These are phyloP conservation scores for Wallacemonas sp. DNA, from an alignment of 208 protist genomes.

Conservation along the genomic window DNA sequence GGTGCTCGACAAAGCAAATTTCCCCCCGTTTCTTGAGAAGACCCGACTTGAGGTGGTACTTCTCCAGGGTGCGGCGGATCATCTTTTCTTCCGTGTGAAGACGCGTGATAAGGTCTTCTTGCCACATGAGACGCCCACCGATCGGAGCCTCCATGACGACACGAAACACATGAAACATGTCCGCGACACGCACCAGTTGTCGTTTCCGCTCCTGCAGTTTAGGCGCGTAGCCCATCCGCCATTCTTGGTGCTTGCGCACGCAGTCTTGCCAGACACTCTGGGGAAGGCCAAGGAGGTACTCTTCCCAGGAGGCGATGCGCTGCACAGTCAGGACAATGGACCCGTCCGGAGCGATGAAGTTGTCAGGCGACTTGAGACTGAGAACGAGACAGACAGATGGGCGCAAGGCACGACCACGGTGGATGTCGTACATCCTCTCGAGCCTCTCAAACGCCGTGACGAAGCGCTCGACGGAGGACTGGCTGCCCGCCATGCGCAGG, in stretches of 20 bases:
- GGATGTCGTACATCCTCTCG: slow-evolving; percentile 72
- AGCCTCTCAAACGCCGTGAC: slow-evolving; percentile 75
- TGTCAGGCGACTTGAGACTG: slow-evolving; percentile 41
- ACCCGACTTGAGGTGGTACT: slow-evolving; percentile 79
- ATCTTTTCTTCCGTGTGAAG: slow-evolving; percentile 65
- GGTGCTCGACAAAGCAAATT: slow-evolving; percentile 45
- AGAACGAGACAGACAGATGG: slow-evolving; percentile 68
- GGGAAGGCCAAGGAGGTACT: slow-evolving; percentile 65
- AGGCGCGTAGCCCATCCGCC: slow-evolving; percentile 62
- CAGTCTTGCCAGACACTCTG: slow-evolving; percentile 69
- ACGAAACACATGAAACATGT: slow-evolving; percentile 68
- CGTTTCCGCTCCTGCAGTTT: slow-evolving; percentile 66
- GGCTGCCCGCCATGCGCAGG: slow-evolving; percentile 76
- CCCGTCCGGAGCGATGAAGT: slow-evolving; percentile 74
- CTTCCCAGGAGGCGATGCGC: slow-evolving; percentile 68
- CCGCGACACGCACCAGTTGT: slow-evolving; percentile 53
- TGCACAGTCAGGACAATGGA: slow-evolving; percentile 72
- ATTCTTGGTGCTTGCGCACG: slow-evolving; percentile 70
- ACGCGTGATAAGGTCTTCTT: slow-evolving; percentile 56
- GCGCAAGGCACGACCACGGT: slow-evolving; percentile 71
- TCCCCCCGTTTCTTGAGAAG: slow-evolving; percentile 66
- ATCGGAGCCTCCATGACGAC: slow-evolving; percentile 54
- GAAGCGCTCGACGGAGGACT: slow-evolving; percentile 73
- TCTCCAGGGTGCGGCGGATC: slow-evolving; percentile 59
- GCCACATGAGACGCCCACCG: slow-evolving; percentile 48